A percentile compares a stretch with the other conserved stretches of the same genome.
Evolutionary conservation across 2,329 filamentous ascomycete species (phyloP).

Genomic region (Chlorencoelia australis): DNA sequence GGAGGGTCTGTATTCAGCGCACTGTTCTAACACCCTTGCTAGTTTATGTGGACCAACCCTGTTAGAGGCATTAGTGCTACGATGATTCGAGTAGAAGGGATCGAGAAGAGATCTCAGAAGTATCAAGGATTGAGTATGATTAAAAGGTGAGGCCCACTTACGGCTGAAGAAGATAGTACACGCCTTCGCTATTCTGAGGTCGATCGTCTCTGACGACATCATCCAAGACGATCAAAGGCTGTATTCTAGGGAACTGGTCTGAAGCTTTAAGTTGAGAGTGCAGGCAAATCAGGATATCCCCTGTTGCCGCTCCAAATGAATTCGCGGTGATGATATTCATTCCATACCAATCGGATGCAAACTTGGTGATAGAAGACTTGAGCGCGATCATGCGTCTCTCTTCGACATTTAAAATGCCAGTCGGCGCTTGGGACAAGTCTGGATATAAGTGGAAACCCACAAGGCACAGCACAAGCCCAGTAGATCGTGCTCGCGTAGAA

Average conservation of each 20-base stretch:
- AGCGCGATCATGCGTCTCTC: constrained; percentile 9
- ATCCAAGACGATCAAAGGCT: constrained; percentile 16
- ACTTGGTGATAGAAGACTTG: constrained; percentile 9
- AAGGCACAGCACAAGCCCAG: constrained; percentile 12
- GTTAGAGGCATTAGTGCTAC: not conserved
- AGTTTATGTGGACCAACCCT: constrained; percentile 18
- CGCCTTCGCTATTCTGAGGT: constrained; percentile 3
- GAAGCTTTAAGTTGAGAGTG: constrained; percentile 9
- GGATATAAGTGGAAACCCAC: constrained; percentile 14
- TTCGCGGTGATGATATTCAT: constrained; percentile 11
- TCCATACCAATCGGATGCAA: constrained; percentile 16
- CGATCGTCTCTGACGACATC: constrained; percentile 5
- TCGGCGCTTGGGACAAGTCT: constrained; percentile 7
- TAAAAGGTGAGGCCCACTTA: constrained; percentile 4
- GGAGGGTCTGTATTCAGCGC: constrained; percentile 15
- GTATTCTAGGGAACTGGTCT: not conserved
- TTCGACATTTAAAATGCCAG: constrained; percentile 8
- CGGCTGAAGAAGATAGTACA: constrained; percentile 14
- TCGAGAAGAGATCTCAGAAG: not conserved
- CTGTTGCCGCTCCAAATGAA: constrained; percentile 1
- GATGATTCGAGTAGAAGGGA: not conserved
- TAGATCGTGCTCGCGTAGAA: constrained; percentile 8
- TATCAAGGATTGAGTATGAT: not conserved
- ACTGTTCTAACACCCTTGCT: constrained; percentile 9
- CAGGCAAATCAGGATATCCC: constrained; percentile 11